Percentiles rank a stretch among this genome's conserved stretches.
Evolutionary conservation across 148 eudicot species (phyloP).

Genomic region (Persicaria maculosa): DNA sequence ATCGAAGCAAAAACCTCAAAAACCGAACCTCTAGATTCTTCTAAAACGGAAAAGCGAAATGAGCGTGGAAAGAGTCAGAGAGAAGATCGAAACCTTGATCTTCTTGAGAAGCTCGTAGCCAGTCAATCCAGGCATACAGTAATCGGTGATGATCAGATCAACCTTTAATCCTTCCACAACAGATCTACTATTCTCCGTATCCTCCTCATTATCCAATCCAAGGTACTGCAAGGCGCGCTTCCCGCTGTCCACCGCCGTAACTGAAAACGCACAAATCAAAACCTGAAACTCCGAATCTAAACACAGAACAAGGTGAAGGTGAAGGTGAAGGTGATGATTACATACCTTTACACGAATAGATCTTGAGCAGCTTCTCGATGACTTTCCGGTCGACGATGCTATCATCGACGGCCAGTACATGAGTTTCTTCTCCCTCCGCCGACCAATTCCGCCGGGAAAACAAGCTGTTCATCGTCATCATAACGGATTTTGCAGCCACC

Average conservation of each 20-base stretch:
- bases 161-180: conserved; percentile 58
- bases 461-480: background rate
- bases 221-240: conserved; percentile 67
- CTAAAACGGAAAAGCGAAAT: background rate
- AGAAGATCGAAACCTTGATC: conserved; percentile 46
- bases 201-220: conserved; percentile 56
- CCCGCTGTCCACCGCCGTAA: conserved; percentile 84
- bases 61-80: background rate
- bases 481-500: background rate
- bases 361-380: conserved; percentile 48
- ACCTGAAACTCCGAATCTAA: background rate
- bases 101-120: conserved; percentile 81
- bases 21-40: background rate
- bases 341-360: conserved; percentile 55
- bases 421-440: conserved; percentile 27
- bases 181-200: conserved; percentile 18
- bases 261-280: conserved; percentile 27
- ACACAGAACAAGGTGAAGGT: background rate
- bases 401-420: conserved; percentile 66
- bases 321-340: background rate
- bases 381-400: conserved; percentile 56
- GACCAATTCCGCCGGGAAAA: conserved; percentile 25
- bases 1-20: background rate
- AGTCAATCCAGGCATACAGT: conserved; percentile 96
- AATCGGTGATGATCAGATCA: conserved; percentile 83